Percentiles rank a stretch among this genome's conserved stretches.
These are phyloP conservation scores for Sporothrix inflata DNA, from an alignment of 2,329 filamentous ascomycete species.

Conservation along the genomic window DNA sequence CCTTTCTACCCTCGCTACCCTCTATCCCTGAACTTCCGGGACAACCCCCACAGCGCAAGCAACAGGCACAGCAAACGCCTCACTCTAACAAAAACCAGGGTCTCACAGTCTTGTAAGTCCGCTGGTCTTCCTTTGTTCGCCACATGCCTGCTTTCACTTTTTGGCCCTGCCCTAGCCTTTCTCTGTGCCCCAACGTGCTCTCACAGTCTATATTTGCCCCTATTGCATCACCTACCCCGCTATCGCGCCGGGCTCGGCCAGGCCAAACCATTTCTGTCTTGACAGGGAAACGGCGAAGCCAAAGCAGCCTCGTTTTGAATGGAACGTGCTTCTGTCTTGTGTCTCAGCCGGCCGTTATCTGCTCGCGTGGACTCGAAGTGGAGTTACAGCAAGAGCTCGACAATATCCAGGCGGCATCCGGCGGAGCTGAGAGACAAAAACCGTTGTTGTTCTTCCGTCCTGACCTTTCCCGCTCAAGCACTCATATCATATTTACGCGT, in stretches of 20 bases:
- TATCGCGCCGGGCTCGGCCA: not conserved
- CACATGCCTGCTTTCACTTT: not conserved
- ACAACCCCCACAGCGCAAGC: conserved; percentile 9
- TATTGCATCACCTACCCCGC: conserved; percentile 3
- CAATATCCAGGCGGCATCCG: not conserved
- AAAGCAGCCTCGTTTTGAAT: not conserved
- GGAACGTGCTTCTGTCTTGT: not conserved
- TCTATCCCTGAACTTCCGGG: conserved; percentile 2
- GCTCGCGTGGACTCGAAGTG: conserved; percentile 3
- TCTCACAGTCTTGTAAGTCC: conserved; percentile 7
- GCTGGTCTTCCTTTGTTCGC: not conserved
- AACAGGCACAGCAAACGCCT: not conserved
- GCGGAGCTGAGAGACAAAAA: not conserved
- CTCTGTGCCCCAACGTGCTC: not conserved
- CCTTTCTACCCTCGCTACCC: not conserved
- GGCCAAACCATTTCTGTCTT: not conserved
- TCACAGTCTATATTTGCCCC: not conserved
- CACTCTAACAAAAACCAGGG: conserved; percentile 10
- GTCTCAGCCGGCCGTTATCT: not conserved
- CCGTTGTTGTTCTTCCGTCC: too few relatives aligned
- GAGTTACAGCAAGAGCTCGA: not conserved
- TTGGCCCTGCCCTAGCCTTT: not conserved
- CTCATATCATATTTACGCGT: not conserved
- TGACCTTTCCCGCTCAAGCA: not conserved
- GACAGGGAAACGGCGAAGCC: not conserved